Conservation (phyloP, 1,284 basidiomycete genomes). For the Cryptococcus wingfieldii region DNA sequence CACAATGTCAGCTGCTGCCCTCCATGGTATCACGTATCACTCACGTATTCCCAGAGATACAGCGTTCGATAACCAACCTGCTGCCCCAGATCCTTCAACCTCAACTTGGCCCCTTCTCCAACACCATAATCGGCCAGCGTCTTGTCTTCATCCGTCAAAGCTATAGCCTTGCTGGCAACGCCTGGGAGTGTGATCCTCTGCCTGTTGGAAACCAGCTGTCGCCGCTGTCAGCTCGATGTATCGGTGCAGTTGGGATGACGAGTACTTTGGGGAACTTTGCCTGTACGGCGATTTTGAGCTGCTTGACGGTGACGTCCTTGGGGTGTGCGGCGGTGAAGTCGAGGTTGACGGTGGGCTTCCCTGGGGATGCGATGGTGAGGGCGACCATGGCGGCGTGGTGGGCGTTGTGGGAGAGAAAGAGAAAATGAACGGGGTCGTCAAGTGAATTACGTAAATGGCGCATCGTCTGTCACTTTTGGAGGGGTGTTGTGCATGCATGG, state of each 20-base stretch:
- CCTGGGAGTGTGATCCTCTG: conserved; percentile 61
- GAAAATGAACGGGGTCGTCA: neutral
- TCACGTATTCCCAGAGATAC: conserved; percentile 85
- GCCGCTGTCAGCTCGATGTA: neutral
- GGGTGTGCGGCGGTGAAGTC: conserved; percentile 54
- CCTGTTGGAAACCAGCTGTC: conserved; percentile 63
- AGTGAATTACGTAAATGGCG: too few relatives aligned
- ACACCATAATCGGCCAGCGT: conserved; percentile 60
- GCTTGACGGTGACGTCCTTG: conserved; percentile 47
- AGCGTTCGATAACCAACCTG: conserved; percentile 83
- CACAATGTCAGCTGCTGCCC: neutral
- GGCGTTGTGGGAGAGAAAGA: neutral
- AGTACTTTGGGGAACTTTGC: conserved; percentile 54
- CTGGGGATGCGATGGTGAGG: conserved; percentile 55
- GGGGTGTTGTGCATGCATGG: too few relatives aligned
- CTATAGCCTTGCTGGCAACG: conserved; percentile 45
- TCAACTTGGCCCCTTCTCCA: conserved; percentile 57
- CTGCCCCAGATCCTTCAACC: conserved; percentile 79
- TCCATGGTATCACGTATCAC: conserved; percentile 36
- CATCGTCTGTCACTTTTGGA: too few relatives aligned
- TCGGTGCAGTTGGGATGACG: conserved; percentile 4
- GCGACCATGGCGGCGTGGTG: conserved; percentile 55
- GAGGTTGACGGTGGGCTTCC: conserved; percentile 58
- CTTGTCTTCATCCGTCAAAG: conserved; percentile 61
- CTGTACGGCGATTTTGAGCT: conserved; percentile 49